These are phyloP conservation scores for Eucalyptus cladocalyx DNA, from an alignment of 345 rosid species.

Conservation along the genomic window DNA sequence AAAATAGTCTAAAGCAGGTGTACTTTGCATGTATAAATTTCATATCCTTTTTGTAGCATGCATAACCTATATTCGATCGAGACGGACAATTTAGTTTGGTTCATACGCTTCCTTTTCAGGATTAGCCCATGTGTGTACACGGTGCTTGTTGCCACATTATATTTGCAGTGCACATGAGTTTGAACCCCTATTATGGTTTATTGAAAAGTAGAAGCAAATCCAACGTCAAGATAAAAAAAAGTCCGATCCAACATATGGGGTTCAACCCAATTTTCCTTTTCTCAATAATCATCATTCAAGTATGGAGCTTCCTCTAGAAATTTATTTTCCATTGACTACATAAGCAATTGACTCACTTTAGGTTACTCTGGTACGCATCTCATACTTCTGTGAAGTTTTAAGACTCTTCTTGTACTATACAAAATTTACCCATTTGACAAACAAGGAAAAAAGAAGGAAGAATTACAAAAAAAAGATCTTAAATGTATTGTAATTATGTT, in stretches of 20 bases:
- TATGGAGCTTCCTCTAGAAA: background rate
- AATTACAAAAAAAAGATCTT: too few species aligned
- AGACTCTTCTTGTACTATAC: background rate
- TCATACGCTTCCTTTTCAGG: background rate
- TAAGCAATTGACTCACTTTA: background rate
- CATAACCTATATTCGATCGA: background rate
- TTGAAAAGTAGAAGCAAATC: background rate
- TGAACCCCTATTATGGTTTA: background rate
- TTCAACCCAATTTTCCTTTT: background rate
- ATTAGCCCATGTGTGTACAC: background rate
- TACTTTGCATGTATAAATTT: background rate
- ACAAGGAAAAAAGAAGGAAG: background rate
- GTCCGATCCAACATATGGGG: background rate
- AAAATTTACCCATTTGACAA: background rate
- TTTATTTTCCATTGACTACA: background rate
- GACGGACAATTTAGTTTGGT: background rate
- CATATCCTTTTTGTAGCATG: background rate
- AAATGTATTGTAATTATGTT: too few species aligned
- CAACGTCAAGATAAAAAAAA: background rate
- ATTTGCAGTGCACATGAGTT: background rate
- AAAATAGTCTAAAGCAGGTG: background rate
- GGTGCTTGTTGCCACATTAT: background rate
- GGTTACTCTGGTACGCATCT: background rate
- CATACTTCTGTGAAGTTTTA: background rate
- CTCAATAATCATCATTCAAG: background rate